Percentiles rank a stretch among this genome's conserved stretches.
Conservation (phyloP, 495 filamentous ascomycete genomes). For the Emericellopsis terricola region DNA sequence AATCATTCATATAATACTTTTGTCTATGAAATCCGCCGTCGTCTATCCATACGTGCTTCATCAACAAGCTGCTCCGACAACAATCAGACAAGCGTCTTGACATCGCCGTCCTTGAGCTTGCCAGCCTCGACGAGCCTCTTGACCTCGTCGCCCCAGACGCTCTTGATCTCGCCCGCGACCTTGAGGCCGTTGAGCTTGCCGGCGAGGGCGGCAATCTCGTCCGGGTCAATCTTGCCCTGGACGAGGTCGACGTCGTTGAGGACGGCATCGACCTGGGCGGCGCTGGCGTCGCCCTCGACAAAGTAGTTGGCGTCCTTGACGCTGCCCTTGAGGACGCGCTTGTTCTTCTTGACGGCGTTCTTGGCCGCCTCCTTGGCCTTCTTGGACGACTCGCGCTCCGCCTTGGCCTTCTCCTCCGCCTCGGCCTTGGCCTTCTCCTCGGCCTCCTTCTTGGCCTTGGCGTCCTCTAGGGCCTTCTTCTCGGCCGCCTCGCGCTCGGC, state of each 20-base stretch:
- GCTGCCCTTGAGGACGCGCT: constrained; percentile 74
- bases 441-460: constrained; percentile 55
- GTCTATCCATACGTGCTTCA: not conserved
- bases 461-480: constrained; percentile 67
- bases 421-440: constrained; percentile 61
- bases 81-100: constrained; percentile 25
- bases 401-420: constrained; percentile 71
- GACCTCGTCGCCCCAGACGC: constrained; percentile 46
- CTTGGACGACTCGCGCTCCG: constrained; percentile 63
- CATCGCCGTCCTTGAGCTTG: constrained; percentile 68
- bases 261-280: constrained; percentile 60
- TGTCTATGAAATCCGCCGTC: not conserved
- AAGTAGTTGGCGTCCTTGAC: constrained; percentile 98
- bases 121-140: constrained; percentile 56
- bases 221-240: constrained; percentile 71
- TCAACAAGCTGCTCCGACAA: too few species aligned
- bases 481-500: constrained; percentile 82
- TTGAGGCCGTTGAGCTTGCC: constrained; percentile 59
- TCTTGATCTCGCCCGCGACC: constrained; percentile 49
- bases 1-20: too few species aligned
- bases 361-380: constrained; percentile 97
- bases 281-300: constrained; percentile 42
- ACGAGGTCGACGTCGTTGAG: constrained; percentile 80
- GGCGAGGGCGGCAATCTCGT: constrained; percentile 68
- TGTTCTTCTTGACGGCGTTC: constrained; percentile 98